Conservation (phyloP, 2,329 filamentous ascomycete species). For the Cordyceps cicadae region DNA sequence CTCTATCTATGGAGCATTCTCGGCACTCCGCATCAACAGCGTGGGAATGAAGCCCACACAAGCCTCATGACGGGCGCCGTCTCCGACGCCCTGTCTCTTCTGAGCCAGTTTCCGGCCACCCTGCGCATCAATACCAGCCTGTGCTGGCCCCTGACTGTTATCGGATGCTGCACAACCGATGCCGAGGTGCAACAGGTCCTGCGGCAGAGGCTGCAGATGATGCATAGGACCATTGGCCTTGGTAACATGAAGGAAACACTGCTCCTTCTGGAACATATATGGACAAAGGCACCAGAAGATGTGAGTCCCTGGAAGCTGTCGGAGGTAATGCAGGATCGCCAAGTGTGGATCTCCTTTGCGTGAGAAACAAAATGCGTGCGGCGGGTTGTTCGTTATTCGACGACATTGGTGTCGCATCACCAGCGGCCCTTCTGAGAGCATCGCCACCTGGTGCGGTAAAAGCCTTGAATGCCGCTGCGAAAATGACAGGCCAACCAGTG, state of each 20-base stretch:
- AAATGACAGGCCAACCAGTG: constrained; percentile 82
- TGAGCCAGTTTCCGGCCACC: constrained; percentile 24
- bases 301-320: constrained; percentile 36
- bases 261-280: constrained; percentile 33
- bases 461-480: constrained; percentile 63
- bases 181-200: constrained; percentile 28
- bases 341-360: constrained; percentile 42
- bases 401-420: constrained; percentile 57
- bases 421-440: constrained; percentile 74
- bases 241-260: constrained; percentile 38
- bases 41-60: constrained; percentile 16
- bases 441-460: constrained; percentile 76
- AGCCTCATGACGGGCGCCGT: constrained; percentile 23
- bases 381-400: neutral
- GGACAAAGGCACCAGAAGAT: constrained; percentile 25
- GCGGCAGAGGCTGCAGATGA: constrained; percentile 24
- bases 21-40: constrained; percentile 20
- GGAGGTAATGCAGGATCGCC: constrained; percentile 35
- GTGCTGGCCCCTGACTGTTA: constrained; percentile 31
- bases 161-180: constrained; percentile 29
- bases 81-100: constrained; percentile 21
- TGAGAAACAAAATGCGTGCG: constrained; percentile 17
- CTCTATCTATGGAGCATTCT: constrained; percentile 33
- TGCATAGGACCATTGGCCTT: constrained; percentile 31
- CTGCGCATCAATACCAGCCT: constrained; percentile 32